phyloP scores from a whole-genome alignment of 345 rosid genomes.

The Eucalyptus cladocalyx region DNA sequence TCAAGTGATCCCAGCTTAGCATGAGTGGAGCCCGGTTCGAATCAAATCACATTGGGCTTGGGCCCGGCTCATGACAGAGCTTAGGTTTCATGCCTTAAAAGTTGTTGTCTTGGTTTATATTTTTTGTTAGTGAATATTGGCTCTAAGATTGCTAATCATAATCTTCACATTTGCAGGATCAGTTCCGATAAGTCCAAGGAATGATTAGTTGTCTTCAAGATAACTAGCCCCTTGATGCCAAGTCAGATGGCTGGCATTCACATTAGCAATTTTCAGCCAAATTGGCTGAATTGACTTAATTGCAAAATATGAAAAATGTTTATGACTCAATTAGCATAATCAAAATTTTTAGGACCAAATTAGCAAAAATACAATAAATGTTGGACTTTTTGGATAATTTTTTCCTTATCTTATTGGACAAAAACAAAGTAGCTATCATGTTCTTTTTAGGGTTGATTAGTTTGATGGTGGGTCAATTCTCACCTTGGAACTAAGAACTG shows the following conservation, averaged over 20 bases:
- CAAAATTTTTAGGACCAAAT: rapidly evolving
- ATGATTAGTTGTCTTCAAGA: neutral
- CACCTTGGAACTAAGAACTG: neutral
- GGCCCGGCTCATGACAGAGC: neutral
- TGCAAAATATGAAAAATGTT: too few species aligned
- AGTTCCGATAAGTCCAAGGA: neutral
- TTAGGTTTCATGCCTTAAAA: neutral
- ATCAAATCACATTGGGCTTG: neutral
- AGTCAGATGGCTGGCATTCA: rapidly evolving
- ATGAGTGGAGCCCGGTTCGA: neutral
- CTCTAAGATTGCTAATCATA: neutral
- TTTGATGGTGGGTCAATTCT: neutral
- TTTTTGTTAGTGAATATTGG: neutral
- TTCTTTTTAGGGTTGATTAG: neutral
- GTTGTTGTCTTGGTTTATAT: neutral
- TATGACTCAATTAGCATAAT: too few species aligned
- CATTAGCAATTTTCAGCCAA: rapidly evolving
- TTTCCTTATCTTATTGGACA: neutral
- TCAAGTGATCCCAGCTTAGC: neutral
- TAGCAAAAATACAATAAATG: too few species aligned
- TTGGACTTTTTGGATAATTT: too few species aligned
- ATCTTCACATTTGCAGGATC: neutral
- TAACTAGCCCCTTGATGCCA: too few species aligned
- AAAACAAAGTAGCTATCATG: neutral
- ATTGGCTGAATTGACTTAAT: too few species aligned